Evolutionary conservation across 768 basidiomycete species (phyloP).

Genomic region (Lactarius quietus): DNA sequence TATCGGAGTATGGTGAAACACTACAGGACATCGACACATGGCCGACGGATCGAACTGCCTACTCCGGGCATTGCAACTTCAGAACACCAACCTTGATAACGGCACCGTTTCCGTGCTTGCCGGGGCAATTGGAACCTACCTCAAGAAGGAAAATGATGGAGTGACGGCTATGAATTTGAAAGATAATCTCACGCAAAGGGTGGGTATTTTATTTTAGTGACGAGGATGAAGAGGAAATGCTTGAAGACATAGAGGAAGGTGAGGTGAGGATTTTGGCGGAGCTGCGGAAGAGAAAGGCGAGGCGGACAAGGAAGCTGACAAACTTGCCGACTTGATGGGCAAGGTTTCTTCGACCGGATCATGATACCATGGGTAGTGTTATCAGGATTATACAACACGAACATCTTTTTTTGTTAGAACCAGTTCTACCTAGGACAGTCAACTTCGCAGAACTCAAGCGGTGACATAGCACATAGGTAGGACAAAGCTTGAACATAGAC

Average conservation of each 20-base stretch:
- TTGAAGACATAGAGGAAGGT: conserved; percentile 35
- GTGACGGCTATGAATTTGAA: conserved; percentile 54
- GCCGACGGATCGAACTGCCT: conserved; percentile 67
- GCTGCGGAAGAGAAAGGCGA: conserved; percentile 33
- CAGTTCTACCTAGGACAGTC: too few relatives aligned
- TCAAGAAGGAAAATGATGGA: conserved; percentile 76
- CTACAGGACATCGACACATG: too few relatives aligned
- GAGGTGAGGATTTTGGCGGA: conserved; percentile 29
- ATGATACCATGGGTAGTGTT: conserved; percentile 5
- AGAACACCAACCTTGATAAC: conserved; percentile 87
- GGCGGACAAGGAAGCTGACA: conserved; percentile 43
- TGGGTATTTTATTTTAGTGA: conserved; percentile 63
- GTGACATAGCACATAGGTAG: conserved; percentile 1
- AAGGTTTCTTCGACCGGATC: conserved; percentile 44
- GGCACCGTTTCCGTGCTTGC: conserved; percentile 50
- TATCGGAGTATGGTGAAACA: too few relatives aligned
- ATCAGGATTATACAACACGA: conserved; percentile 12
- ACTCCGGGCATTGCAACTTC: conserved; percentile 73
- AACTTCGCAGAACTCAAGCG: neutral
- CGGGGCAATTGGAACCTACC: conserved; percentile 54
- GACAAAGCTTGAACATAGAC: neutral
- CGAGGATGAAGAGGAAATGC: conserved; percentile 74
- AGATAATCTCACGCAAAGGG: conserved; percentile 56
- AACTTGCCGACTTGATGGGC: conserved; percentile 61
- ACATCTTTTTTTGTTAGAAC: neutral